Evolutionary conservation across 148 eudicot species (phyloP).

Genomic region (Bassia scoparia): DNA sequence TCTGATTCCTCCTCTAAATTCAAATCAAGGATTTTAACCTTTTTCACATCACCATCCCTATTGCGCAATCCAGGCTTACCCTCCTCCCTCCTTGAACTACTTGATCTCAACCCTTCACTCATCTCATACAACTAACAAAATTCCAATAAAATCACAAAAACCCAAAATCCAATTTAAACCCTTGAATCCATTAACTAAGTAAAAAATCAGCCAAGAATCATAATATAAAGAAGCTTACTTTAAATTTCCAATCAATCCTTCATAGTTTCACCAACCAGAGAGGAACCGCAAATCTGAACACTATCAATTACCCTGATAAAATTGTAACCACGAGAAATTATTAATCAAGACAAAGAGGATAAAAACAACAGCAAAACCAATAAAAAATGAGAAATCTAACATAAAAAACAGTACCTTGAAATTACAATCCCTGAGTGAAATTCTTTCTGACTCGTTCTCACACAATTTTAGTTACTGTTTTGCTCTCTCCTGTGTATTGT

Average conservation of each 20-base stretch:
- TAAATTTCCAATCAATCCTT: constrained; percentile 15
- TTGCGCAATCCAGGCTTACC: constrained; percentile 15
- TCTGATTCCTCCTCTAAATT: constrained; percentile 23
- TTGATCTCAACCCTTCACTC: constrained; percentile 49
- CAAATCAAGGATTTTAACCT: constrained; percentile 25
- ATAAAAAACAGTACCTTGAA: background rate
- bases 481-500: no score
- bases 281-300: constrained; percentile 20
- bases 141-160: constrained; percentile 1
- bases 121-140: constrained; percentile 32
- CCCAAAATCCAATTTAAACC: background rate
- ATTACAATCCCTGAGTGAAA: constrained; percentile 1
- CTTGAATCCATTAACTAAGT: constrained; percentile 5
- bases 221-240: background rate
- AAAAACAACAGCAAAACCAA: background rate
- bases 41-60: constrained; percentile 12
- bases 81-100: constrained; percentile 24
- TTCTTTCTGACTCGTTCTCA: no score
- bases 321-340: background rate
- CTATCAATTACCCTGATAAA: constrained; percentile 13
- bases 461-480: no score
- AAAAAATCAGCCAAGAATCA: constrained; percentile 8
- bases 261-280: constrained; percentile 15
- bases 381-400: background rate
- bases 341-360: background rate